phyloP scores from a whole-genome alignment of 2,329 filamentous ascomycete species.

The Acephala macrosclerotiorum region DNA sequence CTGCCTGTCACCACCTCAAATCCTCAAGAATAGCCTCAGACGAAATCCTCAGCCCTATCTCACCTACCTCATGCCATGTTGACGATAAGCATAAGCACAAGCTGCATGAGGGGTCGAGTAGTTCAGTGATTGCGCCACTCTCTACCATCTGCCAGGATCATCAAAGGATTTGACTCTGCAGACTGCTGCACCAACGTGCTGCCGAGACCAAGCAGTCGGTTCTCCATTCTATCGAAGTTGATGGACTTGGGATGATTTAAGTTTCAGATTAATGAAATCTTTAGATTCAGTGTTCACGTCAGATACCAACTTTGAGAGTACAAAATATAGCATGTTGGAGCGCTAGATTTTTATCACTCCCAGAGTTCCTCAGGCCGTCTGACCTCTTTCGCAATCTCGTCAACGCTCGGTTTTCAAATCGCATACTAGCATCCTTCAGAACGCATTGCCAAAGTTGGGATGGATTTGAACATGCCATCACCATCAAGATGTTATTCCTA shows the following conservation, averaged over 20 bases:
- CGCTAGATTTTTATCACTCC: no score
- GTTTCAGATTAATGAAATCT: neutral
- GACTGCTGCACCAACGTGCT: neutral
- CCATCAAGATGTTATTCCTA: conserved; percentile 2
- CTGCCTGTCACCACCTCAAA: neutral
- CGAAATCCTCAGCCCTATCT: neutral
- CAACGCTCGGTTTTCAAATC: neutral
- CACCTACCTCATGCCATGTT: neutral
- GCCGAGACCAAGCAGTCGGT: neutral
- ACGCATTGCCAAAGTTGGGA: neutral
- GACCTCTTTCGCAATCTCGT: neutral
- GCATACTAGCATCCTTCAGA: neutral
- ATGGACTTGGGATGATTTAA: neutral
- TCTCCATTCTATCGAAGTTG: neutral
- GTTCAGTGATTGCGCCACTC: conserved; percentile 5
- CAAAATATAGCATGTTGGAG: no score
- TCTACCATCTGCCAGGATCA: neutral
- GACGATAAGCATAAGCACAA: neutral
- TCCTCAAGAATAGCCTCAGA: neutral
- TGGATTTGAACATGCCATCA: neutral
- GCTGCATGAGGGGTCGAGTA: neutral
- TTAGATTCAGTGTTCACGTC: no score
- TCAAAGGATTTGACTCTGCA: neutral
- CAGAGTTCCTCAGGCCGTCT: neutral
- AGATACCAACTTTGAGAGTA: no score